Percentiles rank a stretch among this genome's conserved stretches.
Evolutionary conservation across 225 moss, liverwort and hornwort genomes (phyloP).

Genomic region (Rhytidiadelphus loreus): DNA sequence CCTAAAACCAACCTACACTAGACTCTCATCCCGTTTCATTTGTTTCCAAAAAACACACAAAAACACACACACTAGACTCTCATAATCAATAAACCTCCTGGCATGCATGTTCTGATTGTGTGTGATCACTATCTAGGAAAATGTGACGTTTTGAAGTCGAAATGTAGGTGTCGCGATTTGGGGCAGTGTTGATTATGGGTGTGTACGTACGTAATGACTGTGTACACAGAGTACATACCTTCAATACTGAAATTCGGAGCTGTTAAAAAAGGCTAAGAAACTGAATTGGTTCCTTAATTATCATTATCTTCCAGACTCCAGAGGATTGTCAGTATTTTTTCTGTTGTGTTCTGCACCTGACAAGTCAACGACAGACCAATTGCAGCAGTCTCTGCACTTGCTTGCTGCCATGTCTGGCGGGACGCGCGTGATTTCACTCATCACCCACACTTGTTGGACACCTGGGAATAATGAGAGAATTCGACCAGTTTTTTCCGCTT

Average conservation of each 20-base stretch:
- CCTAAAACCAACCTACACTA: too few relatives aligned
- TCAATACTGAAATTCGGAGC: neutral
- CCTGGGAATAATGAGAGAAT: neutral
- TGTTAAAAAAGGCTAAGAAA: neutral
- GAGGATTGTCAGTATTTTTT: neutral
- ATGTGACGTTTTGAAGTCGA: neutral
- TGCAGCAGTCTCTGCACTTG: neutral
- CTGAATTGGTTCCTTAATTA: neutral
- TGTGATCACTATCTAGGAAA: neutral
- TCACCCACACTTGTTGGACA: neutral
- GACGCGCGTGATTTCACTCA: neutral
- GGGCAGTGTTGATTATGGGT: neutral
- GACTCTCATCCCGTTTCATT: too few relatives aligned
- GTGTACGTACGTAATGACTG: neutral
- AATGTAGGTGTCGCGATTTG: neutral
- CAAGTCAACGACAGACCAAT: constrained; percentile 1
- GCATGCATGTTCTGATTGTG: too few relatives aligned
- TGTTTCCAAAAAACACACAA: too few relatives aligned
- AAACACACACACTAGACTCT: too few relatives aligned
- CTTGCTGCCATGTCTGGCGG: neutral
- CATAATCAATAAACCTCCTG: neutral
- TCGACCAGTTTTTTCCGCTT: neutral
- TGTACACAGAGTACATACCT: neutral
- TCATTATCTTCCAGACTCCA: neutral
- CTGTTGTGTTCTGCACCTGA: neutral